These are phyloP conservation scores for Striga asiatica DNA, from an alignment of 257 asterid species.

Conservation along the genomic window DNA sequence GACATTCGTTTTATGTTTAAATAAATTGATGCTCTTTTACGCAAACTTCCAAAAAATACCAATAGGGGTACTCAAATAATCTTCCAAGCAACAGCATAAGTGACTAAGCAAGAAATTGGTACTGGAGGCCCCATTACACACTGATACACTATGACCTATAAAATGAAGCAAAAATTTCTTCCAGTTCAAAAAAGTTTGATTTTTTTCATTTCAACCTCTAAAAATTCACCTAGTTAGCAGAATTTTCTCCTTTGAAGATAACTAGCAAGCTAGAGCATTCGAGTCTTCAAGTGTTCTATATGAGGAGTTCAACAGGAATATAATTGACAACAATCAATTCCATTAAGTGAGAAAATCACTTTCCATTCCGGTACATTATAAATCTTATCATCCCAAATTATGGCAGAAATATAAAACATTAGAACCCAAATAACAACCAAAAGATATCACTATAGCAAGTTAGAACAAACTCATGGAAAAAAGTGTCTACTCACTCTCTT, in stretches of 20 bases:
- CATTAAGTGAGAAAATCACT: constrained; percentile 3
- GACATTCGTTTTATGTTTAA: neutral
- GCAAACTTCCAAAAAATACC: neutral
- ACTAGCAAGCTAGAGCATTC: neutral
- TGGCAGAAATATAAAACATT: constrained; percentile 1
- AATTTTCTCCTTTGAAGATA: constrained; percentile 2
- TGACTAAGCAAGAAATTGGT: neutral
- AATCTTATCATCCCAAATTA: constrained; percentile 1
- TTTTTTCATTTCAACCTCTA: neutral
- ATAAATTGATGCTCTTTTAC: neutral
- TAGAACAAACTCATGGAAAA: neutral
- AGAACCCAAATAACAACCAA: constrained; percentile 1
- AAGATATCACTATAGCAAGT: neutral
- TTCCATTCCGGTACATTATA: neutral
- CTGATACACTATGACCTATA: neutral
- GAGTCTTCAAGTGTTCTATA: neutral
- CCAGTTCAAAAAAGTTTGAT: neutral
- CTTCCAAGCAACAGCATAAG: neutral
- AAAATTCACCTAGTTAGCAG: constrained; percentile 7
- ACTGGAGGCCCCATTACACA: constrained; percentile 5
- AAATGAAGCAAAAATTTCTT: neutral
- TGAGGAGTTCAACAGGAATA: neutral
- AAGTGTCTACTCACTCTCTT: neutral
- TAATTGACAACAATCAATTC: constrained; percentile 6
- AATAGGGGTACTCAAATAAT: neutral